A percentile compares a stretch with the other conserved stretches of the same genome.
phyloP scores from a whole-genome alignment of 2,329 filamentous ascomycete species.

The Parastagonospora nodorum region DNA sequence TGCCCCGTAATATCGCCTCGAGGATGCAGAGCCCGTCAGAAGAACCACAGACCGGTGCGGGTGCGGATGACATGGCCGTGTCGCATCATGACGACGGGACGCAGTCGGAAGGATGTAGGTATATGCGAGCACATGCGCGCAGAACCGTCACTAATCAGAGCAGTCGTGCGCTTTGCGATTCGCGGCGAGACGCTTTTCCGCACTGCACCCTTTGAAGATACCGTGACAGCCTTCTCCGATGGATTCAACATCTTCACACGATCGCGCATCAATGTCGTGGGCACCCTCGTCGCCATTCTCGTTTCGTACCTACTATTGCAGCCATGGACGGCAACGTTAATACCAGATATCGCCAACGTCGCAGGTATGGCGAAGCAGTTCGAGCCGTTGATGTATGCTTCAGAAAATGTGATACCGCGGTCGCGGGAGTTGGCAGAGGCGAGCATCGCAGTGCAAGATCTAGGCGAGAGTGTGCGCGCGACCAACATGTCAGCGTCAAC shows the following conservation, averaged over 20 bases:
- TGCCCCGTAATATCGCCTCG: constrained; percentile 40
- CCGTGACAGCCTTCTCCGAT: constrained; percentile 66
- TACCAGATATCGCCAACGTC: constrained; percentile 87
- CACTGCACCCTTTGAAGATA: constrained; percentile 79
- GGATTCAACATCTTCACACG: constrained; percentile 66
- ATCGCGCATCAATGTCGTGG: constrained; percentile 70
- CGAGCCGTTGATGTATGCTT: constrained; percentile 93
- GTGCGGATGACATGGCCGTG: constrained; percentile 29
- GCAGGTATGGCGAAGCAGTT: constrained; percentile 88
- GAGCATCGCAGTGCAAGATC: constrained; percentile 90
- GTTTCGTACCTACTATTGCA: constrained; percentile 69
- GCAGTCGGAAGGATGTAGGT: constrained; percentile 44
- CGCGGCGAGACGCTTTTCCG: constrained; percentile 87
- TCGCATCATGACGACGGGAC: constrained; percentile 35
- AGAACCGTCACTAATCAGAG: constrained; percentile 25
- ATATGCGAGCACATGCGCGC: constrained; percentile 6
- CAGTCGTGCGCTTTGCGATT: constrained; percentile 87
- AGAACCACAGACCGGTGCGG: constrained; percentile 24
- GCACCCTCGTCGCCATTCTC: constrained; percentile 65
- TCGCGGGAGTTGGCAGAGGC: constrained; percentile 89
- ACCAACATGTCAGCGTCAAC: constrained; percentile 91
- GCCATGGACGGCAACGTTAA: constrained; percentile 68
- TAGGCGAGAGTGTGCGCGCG: constrained; percentile 84
- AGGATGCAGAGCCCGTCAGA: constrained; percentile 40
- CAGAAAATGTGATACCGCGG: constrained; percentile 83